phyloP scores from a whole-genome alignment of 169 alveolate genomes.

The Eimeria sp. region DNA sequence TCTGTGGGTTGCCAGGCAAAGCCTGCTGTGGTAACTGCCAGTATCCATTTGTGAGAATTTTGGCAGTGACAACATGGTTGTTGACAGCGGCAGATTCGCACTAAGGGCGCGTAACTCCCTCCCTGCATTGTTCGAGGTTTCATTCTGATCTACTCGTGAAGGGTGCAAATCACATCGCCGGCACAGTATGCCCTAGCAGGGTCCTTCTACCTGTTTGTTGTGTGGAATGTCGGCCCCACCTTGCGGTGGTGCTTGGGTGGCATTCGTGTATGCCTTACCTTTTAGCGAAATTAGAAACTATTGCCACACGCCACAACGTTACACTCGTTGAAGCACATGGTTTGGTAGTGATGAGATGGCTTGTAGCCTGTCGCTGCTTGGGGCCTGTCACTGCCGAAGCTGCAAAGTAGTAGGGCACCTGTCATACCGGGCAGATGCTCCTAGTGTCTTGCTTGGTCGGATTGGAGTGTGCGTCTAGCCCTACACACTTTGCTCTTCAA shows the following conservation, averaged over 20 bases:
- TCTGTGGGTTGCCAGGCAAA: background rate
- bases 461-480: background rate
- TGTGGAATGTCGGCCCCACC: constrained; percentile 29
- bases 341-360: background rate
- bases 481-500: background rate
- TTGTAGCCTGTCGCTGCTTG: background rate
- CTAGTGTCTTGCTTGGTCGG: background rate
- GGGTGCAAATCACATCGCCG: background rate
- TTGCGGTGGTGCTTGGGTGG: background rate
- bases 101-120: background rate
- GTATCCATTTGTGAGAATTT: background rate
- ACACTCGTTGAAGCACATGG: constrained; percentile 11
- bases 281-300: background rate
- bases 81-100: background rate
- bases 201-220: constrained; percentile 13
- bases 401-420: background rate
- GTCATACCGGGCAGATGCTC: background rate
- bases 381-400: background rate
- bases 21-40: background rate
- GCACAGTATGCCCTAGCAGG: background rate
- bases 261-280: constrained; percentile 9
- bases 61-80: background rate
- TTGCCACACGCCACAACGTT: background rate
- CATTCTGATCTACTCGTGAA: background rate
- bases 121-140: constrained; percentile 2